Evolutionary conservation across 225 moss, liverwort and hornwort genomes (phyloP).

Genomic region (Bryoerythrophyllum caledonicum): DNA sequence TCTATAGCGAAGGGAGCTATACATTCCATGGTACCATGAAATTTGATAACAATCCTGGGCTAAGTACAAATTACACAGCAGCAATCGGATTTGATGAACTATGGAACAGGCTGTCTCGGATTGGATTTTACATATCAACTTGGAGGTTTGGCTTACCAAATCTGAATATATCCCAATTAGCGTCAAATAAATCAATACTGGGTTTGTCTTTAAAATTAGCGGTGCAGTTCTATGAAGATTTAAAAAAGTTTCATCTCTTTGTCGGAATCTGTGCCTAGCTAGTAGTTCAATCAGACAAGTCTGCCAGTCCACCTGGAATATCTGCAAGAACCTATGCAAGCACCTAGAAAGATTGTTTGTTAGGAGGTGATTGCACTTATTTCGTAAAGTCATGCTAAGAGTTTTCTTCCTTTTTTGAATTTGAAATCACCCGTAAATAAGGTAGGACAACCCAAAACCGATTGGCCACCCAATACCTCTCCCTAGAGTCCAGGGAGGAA

Average conservation of each 20-base stretch:
- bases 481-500: too few species aligned
- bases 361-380: neutral
- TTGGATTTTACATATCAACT: conserved; percentile 38
- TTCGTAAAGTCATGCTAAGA: too few species aligned
- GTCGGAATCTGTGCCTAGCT: neutral
- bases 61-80: conserved; percentile 15
- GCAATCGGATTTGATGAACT: conserved; percentile 27
- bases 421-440: too few species aligned
- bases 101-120: conserved; percentile 23
- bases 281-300: neutral
- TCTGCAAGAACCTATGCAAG: too few species aligned
- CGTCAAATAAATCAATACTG: neutral
- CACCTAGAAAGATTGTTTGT: neutral
- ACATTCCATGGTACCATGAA: neutral
- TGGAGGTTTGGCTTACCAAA: conserved; percentile 22
- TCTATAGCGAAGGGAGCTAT: neutral
- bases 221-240: neutral
- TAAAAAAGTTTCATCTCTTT: neutral
- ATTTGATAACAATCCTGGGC: neutral
- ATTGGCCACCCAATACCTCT: too few species aligned
- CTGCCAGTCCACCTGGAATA: neutral
- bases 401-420: too few species aligned
- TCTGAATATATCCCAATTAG: neutral
- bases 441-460: too few species aligned
- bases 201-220: neutral